phyloP scores from a whole-genome alignment of 2,329 filamentous ascomycete species.

The Sphaceloma murrayae region DNA sequence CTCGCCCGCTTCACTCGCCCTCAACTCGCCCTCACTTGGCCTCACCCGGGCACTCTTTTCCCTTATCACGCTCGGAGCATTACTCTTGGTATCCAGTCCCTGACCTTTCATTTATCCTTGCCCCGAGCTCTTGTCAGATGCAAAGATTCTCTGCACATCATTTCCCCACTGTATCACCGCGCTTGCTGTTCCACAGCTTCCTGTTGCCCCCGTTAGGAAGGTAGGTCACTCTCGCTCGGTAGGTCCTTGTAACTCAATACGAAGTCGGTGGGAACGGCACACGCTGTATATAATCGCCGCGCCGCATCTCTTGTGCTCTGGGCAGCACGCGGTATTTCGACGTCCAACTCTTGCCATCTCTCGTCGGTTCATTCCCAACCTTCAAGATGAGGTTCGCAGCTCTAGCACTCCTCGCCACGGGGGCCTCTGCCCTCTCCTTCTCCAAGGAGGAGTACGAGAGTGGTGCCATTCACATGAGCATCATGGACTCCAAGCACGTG shows the following conservation, averaged over 20 bases:
- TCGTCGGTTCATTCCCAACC: background rate
- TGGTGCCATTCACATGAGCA: conserved; percentile 15
- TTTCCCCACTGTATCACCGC: conserved; percentile 6
- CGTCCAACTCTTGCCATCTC: background rate
- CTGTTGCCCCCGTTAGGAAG: conserved; percentile 12
- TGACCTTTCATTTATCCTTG: conserved; percentile 10
- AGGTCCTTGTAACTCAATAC: background rate
- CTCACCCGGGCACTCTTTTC: too few relatives aligned
- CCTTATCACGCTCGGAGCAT: too few relatives aligned
- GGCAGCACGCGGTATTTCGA: background rate
- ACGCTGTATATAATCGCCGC: conserved; percentile 8
- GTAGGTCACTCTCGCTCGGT: conserved; percentile 8
- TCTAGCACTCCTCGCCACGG: conserved; percentile 9
- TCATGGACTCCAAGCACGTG: conserved; percentile 18
- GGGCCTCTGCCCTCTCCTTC: conserved; percentile 2
- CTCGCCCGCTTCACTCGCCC: conserved; percentile 1
- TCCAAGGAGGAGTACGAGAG: conserved; percentile 15
- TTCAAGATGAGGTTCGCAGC: conserved; percentile 15
- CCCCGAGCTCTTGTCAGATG: conserved; percentile 8
- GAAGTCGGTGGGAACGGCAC: conserved; percentile 8
- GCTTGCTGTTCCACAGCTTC: background rate
- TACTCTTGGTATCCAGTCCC: conserved; percentile 1
- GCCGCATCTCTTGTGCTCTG: background rate
- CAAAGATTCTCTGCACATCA: conserved; percentile 6
- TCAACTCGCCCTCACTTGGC: too few relatives aligned